A percentile compares a stretch with the other conserved stretches of the same genome.
Evolutionary conservation across 192 early-diverging fungal genomes (phyloP).

Genomic region (Gigaspora rosea): DNA sequence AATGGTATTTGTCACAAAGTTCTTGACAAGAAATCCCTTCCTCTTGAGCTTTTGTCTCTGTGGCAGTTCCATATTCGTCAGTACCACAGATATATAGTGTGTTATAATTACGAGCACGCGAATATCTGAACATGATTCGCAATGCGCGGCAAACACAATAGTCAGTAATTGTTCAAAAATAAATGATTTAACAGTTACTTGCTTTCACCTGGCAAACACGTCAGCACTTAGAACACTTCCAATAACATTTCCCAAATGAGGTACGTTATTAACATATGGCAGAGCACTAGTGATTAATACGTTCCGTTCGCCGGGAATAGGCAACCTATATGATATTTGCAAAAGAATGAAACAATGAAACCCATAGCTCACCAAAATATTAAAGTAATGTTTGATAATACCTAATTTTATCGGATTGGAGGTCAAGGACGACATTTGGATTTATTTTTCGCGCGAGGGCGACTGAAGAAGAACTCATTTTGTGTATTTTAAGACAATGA

Average conservation of each 20-base stretch:
- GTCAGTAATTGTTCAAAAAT: neutral
- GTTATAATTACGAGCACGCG: conserved; percentile 86
- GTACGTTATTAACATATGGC: conserved; percentile 99
- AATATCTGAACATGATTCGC: conserved; percentile 61
- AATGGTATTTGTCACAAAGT: conserved; percentile 97
- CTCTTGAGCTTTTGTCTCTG: conserved; percentile 96
- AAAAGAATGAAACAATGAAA: neutral
- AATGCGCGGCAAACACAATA: neutral
- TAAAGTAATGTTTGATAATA: neutral
- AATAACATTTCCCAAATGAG: conserved; percentile 99
- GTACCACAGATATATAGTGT: conserved; percentile 94
- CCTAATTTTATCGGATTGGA: neutral
- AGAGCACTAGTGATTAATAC: conserved; percentile 94
- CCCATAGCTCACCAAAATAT: neutral
- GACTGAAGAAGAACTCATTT: no score
- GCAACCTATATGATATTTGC: conserved; percentile 32
- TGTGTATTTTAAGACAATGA: no score
- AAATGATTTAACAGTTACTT: neutral
- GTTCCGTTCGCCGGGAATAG: conserved; percentile 75
- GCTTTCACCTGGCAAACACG: conserved; percentile 77
- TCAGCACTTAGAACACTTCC: conserved; percentile 99
- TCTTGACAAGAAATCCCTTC: conserved; percentile 88
- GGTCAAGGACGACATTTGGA: neutral
- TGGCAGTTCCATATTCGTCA: conserved; percentile 99
- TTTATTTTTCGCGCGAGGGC: neutral